Conservation (phyloP, 2,329 filamentous ascomycete species). For the Aphanocladium album region DNA sequence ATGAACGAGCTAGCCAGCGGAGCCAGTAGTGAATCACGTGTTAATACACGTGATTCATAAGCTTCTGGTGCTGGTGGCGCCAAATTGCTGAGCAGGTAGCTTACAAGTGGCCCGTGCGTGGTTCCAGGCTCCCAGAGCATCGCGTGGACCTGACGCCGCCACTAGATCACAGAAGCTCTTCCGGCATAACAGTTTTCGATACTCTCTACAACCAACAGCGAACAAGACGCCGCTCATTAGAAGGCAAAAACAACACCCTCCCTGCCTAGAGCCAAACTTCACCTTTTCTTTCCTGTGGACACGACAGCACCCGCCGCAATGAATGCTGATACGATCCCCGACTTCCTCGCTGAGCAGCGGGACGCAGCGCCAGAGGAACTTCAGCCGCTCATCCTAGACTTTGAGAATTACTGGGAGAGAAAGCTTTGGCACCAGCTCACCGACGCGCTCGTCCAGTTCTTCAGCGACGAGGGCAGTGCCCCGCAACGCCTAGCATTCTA, state of each 20-base stretch:
- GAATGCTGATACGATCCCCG: conserved; percentile 82
- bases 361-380: conserved; percentile 83
- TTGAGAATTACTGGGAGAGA: conserved; percentile 96
- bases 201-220: background rate
- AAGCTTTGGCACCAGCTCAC: conserved; percentile 99
- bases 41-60: background rate
- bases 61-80: background rate
- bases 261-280: background rate
- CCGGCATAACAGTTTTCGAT: background rate
- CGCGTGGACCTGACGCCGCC: conserved; percentile 5
- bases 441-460: conserved; percentile 81
- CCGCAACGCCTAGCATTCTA: conserved; percentile 84
- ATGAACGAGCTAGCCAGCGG: background rate
- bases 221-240: background rate
- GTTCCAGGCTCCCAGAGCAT: conserved; percentile 4
- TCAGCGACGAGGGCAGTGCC: conserved; percentile 74
- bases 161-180: background rate
- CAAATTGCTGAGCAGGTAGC: background rate
- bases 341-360: conserved; percentile 87
- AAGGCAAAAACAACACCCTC: background rate
- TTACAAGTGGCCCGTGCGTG: background rate
- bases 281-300: background rate
- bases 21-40: background rate
- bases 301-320: conserved; percentile 40
- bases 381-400: conserved; percentile 80